phyloP scores from a whole-genome alignment of 2,329 filamentous ascomycete species.

The Metarhizium anisopliae region DNA sequence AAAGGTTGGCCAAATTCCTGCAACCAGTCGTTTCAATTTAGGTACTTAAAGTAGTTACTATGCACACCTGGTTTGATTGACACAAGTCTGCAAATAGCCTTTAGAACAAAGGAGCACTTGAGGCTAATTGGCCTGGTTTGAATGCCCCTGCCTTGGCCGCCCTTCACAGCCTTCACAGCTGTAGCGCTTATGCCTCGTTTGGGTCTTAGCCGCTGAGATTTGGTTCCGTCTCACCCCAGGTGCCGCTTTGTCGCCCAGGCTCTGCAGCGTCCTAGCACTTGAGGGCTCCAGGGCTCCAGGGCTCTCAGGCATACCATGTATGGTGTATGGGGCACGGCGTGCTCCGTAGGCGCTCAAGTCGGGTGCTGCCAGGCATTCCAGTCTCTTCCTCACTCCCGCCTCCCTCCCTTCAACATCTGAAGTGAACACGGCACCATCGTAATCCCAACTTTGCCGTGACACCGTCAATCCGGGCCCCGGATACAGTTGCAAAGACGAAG shows the following conservation, averaged over 20 bases:
- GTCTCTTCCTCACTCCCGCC: conserved; percentile 1
- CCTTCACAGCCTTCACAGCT: too few relatives aligned
- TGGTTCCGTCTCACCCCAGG: conserved; percentile 3
- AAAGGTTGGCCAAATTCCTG: too few relatives aligned
- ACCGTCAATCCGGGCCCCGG: neutral
- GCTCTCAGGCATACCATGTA: neutral
- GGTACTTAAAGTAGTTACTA: neutral
- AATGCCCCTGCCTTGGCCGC: neutral
- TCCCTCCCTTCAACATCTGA: conserved; percentile 2
- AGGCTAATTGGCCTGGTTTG: neutral
- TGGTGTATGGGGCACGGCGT: too few relatives aligned
- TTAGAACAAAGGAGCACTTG: too few relatives aligned
- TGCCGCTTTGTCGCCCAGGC: neutral
- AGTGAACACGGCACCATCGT: neutral
- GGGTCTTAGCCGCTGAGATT: conserved; percentile 4
- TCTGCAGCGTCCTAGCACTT: too few relatives aligned
- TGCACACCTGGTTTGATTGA: neutral
- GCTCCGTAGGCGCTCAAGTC: neutral
- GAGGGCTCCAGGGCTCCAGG: neutral
- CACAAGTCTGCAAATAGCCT: too few relatives aligned
- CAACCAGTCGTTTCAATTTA: neutral
- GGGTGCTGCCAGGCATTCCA: neutral
- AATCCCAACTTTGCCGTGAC: neutral
- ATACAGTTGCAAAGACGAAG: neutral
- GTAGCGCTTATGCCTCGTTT: neutral